A percentile compares a stretch with the other conserved stretches of the same genome.
Conservation (phyloP, 257 asterid species). For the Gentiana dahurica region DNA sequence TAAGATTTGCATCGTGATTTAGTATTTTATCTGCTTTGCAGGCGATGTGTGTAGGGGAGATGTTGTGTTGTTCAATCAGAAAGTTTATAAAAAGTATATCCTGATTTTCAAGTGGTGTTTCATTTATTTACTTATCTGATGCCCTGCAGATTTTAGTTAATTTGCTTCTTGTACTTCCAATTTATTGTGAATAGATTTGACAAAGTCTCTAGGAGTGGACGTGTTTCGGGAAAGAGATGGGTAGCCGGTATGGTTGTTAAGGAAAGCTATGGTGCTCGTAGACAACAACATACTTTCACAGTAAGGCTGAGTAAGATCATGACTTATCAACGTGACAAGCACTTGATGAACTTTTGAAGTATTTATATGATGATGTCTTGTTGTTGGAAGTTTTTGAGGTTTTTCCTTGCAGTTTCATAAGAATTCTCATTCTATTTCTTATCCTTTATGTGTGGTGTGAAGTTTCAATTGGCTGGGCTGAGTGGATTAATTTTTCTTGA, state of each 20-base stretch:
- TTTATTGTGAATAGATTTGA: conserved; percentile 26
- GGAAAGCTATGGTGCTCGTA: conserved; percentile 75
- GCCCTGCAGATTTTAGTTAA: not conserved
- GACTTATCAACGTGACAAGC: not conserved
- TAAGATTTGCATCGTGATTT: not conserved
- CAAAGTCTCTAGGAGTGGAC: conserved; percentile 34
- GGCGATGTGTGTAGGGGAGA: conserved; percentile 88
- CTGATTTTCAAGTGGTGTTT: not conserved
- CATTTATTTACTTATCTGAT: conserved; percentile 1
- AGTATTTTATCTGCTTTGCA: conserved; percentile 13
- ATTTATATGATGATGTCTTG: not conserved
- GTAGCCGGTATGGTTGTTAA: conserved; percentile 63
- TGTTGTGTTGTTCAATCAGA: conserved; percentile 64
- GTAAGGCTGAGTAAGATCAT: conserved; percentile 22
- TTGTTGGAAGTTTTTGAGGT: not conserved
- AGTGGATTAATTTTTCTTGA: not conserved
- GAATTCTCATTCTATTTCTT: not conserved
- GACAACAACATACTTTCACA: conserved; percentile 84
- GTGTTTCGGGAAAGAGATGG: conserved; percentile 40
- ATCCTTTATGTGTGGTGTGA: not conserved
- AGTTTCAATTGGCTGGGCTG: not conserved
- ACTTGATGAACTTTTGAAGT: not conserved
- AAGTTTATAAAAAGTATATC: conserved; percentile 38
- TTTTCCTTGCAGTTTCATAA: not conserved
- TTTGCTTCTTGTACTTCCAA: not conserved